Base-by-base conservation (phyloP, 1,284 basidiomycete species). In the Trametes pubescens region DNA sequence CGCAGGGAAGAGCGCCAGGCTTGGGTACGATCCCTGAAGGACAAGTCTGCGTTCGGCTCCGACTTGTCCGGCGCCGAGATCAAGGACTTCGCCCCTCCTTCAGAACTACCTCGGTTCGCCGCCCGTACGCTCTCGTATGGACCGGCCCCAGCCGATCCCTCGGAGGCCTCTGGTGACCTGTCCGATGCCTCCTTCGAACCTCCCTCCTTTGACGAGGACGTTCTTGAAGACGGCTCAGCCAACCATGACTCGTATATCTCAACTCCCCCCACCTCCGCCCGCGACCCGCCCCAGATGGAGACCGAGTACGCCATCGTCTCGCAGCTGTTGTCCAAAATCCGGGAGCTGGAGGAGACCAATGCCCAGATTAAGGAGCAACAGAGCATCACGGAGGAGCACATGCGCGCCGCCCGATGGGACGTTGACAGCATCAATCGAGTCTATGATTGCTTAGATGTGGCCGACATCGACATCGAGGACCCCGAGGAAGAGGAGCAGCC, bases 301-400 rank as follows among this genome's bases (percentile, higher is more conserved):
- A 72, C 75, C 43, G 82, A 92, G 69, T 83, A 84, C 32, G 82
- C 83, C 14, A 79, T 94, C 57, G 84, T 95, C 16, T 80, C 86
- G 1, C 89, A 93, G 73, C 83, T 95, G 4, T 76, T 94, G 35
- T 72, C 79, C n/a, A 95, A 94, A 77, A 90, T 95, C 56, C 80
- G 84, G 32, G 93, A 95, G 73, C 80, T 95, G 0, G 90, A 94
- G 72, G 81, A 89, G 61, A 84, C 91, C 13, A 93, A 97, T 72
- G 68, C 81, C 18, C 82, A 85, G 66, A 93, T 96, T 65, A 78
- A 87, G 49, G 79, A 84, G 65, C 86, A 93, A 73, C 90, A 94
- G 71, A 75, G 76, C 1, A 83, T 85, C 65, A 90, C 92, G 0
- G 79, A 84, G 16, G 77, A 78, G 32, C 86, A 88, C 60, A 78